A percentile compares a stretch with the other conserved stretches of the same genome.
Evolutionary conservation across 331 rosid genomes (phyloP).

Genomic region (Malus hybrid): DNA sequence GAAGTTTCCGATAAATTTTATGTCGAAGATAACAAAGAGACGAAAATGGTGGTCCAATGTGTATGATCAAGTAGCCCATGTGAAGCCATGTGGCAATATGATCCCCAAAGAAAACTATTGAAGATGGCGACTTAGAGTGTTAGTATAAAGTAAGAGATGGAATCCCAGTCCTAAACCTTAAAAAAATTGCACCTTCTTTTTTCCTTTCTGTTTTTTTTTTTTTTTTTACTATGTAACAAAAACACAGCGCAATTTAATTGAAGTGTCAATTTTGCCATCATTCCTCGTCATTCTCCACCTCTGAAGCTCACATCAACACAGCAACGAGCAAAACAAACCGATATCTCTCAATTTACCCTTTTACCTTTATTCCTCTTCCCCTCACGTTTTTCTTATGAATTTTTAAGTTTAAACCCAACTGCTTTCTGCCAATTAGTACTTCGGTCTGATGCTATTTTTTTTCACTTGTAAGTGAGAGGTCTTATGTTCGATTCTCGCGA

Average conservation of each 20-base stretch:
- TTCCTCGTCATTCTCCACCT: conserved; percentile 16
- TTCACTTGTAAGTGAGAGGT: background rate
- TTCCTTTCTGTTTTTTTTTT: background rate
- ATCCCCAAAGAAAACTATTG: background rate
- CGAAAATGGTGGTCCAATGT: background rate
- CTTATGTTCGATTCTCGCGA: too few relatives aligned
- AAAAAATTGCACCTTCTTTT: background rate
- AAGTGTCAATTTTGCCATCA: background rate
- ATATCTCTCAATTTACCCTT: background rate
- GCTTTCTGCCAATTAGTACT: background rate
- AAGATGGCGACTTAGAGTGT: background rate
- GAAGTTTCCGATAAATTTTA: background rate
- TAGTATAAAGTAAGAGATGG: background rate
- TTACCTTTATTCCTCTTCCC: background rate
- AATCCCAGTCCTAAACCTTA: background rate
- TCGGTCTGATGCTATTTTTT: rapidly evolving
- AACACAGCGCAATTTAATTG: background rate
- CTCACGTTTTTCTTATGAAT: conserved; percentile 12
- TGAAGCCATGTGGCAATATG: background rate
- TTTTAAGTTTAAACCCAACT: background rate
- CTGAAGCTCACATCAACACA: conserved; percentile 8
- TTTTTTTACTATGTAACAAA: background rate
- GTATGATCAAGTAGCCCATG: background rate
- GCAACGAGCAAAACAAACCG: background rate
- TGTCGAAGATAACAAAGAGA: background rate